These are phyloP conservation scores for Claviceps fusiformis DNA, from an alignment of 2,329 filamentous ascomycete genomes.

Conservation along the genomic window DNA sequence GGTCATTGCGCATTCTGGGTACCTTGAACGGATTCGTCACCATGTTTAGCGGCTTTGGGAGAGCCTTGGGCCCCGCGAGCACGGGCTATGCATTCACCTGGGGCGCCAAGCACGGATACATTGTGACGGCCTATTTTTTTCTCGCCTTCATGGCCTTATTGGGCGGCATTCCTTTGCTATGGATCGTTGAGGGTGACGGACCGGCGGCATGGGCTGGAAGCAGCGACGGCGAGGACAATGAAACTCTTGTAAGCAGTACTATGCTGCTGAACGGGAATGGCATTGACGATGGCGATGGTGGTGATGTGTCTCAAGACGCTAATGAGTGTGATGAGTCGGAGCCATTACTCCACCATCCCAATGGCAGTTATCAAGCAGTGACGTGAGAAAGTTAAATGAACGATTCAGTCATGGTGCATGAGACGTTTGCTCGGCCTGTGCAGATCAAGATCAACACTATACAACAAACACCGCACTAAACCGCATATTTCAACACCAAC, in stretches of 20 bases:
- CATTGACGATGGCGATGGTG: not conserved
- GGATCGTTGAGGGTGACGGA: constrained; percentile 63
- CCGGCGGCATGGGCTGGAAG: constrained; percentile 25
- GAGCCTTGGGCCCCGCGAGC: constrained; percentile 64
- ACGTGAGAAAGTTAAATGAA: not conserved
- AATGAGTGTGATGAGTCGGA: constrained; percentile 5
- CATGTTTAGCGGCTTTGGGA: constrained; percentile 64
- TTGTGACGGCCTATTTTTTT: constrained; percentile 71
- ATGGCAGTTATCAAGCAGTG: not conserved
- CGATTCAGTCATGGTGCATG: not conserved
- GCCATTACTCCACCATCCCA: constrained; percentile 8
- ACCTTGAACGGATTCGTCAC: constrained; percentile 88
- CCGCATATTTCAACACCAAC: no score
- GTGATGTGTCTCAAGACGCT: constrained; percentile 2
- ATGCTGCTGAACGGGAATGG: constrained; percentile 13
- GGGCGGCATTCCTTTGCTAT: constrained; percentile 59
- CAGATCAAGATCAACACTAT: no score
- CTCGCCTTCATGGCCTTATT: constrained; percentile 50
- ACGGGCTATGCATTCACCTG: constrained; percentile 60
- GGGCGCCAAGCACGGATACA: constrained; percentile 62
- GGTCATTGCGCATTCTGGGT: constrained; percentile 59
- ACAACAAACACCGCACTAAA: no score
- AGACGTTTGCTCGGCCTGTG: no score
- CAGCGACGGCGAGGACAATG: constrained; percentile 20
- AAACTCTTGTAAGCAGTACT: constrained; percentile 9